Conservation (phyloP, 2,329 filamentous ascomycete species). For the Coniella lustricola region DNA sequence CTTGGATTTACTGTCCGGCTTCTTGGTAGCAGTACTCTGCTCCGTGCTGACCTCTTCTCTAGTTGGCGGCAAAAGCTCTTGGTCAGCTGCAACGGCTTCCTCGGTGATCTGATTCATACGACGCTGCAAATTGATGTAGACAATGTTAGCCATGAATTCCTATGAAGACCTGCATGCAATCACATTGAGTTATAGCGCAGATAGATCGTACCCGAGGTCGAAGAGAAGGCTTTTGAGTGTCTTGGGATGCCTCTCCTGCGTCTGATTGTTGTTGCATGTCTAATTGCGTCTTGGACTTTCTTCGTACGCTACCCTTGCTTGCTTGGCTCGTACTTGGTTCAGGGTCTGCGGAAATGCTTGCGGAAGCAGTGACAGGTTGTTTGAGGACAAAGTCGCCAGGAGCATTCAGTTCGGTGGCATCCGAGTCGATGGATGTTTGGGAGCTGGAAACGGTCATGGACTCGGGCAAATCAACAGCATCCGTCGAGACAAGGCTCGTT, state of each 20-base stretch:
- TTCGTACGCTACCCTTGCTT: not conserved
- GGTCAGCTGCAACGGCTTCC: slow-evolving; percentile 5
- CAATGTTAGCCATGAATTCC: not conserved
- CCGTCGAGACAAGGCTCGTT: not conserved
- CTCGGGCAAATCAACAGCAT: not conserved
- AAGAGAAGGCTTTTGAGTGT: slow-evolving; percentile 4
- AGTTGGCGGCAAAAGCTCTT: slow-evolving; percentile 3
- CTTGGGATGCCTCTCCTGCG: not conserved
- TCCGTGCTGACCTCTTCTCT: not conserved
- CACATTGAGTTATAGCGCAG: not conserved
- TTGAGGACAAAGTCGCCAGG: not conserved
- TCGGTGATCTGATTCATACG: slow-evolving; percentile 10
- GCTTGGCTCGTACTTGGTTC: not conserved
- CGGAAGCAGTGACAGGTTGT: not conserved
- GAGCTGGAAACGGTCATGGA: not conserved
- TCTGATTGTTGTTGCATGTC: not conserved
- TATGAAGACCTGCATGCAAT: not conserved
- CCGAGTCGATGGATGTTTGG: not conserved
- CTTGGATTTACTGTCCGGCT: slow-evolving; percentile 7
- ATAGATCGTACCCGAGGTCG: slow-evolving; percentile 1
- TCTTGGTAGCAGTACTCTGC: slow-evolving; percentile 5
- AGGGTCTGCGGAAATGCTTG: too few species aligned
- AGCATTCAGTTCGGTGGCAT: not conserved
- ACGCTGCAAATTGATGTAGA: slow-evolving; percentile 3
- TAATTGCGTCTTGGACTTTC: not conserved